These are phyloP conservation scores for Pochonia chlamydosporia DNA, from an alignment of 2,329 filamentous ascomycete genomes.

Conservation along the genomic window DNA sequence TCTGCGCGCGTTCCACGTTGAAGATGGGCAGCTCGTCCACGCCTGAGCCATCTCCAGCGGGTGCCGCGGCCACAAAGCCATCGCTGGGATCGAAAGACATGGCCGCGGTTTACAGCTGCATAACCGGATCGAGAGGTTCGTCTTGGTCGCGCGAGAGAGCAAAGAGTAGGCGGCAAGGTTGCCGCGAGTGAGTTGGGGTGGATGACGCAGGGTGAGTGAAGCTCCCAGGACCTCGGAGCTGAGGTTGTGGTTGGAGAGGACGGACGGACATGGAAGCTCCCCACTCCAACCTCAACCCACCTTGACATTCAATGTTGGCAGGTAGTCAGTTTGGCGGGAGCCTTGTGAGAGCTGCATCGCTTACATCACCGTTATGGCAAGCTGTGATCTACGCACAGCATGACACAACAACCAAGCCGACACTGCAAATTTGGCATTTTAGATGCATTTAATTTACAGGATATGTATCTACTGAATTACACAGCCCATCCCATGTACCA, in stretches of 20 bases:
- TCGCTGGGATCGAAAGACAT: conserved; percentile 39
- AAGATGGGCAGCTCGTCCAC: conserved; percentile 79
- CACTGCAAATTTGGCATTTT: too few species aligned
- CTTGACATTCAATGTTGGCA: too few species aligned
- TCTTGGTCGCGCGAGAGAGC: not conserved
- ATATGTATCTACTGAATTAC: too few species aligned
- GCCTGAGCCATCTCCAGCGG: conserved; percentile 48
- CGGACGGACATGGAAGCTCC: too few species aligned
- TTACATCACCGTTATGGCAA: too few species aligned
- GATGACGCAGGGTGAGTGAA: not conserved
- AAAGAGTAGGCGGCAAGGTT: not conserved
- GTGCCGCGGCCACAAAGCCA: conserved; percentile 66
- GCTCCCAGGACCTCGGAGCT: not conserved
- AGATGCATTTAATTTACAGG: too few species aligned
- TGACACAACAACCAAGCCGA: too few species aligned
- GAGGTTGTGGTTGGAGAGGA: not conserved
- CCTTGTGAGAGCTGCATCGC: too few species aligned
- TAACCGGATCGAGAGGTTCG: not conserved
- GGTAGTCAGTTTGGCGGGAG: too few species aligned
- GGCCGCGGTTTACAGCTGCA: conserved; percentile 7
- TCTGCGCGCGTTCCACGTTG: conserved; percentile 84
- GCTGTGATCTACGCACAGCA: too few species aligned
- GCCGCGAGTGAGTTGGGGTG: not conserved
- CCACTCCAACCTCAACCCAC: not conserved
- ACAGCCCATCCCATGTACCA: too few species aligned